These are phyloP conservation scores for Lasiodiplodia gonubiensis DNA, from an alignment of 2,329 filamentous ascomycete genomes.

Conservation along the genomic window DNA sequence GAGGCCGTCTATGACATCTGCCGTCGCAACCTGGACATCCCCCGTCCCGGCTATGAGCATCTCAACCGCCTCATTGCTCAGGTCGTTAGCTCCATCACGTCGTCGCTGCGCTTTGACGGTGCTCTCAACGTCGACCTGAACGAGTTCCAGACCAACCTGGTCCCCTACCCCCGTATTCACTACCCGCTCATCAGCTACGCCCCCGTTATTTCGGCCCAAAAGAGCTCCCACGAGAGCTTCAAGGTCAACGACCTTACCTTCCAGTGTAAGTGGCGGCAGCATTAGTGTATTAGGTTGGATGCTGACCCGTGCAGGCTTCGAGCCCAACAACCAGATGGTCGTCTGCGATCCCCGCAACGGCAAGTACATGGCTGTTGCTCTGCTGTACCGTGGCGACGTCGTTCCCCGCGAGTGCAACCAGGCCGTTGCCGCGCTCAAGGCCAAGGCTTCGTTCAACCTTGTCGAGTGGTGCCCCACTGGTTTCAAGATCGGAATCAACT, in stretches of 20 bases:
- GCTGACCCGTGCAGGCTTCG: constrained; percentile 98
- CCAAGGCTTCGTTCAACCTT: constrained; percentile 98
- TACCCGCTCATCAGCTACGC: constrained; percentile 98
- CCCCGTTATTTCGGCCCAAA: constrained; percentile 90
- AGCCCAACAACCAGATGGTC: constrained; percentile 99
- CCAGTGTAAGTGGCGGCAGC: constrained; percentile 63
- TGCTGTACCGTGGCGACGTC: constrained; percentile 98
- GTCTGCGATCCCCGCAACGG: constrained; percentile 98
- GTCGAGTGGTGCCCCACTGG: constrained; percentile 99
- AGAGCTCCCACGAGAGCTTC: constrained; percentile 96
- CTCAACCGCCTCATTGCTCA: constrained; percentile 98
- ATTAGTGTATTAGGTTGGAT: neutral
- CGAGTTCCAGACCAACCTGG: constrained; percentile 99
- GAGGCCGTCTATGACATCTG: constrained; percentile 99
- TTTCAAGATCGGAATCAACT: constrained; percentile 99
- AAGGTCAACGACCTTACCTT: constrained; percentile 79
- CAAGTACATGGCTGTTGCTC: constrained; percentile 99
- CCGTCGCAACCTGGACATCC: constrained; percentile 94
- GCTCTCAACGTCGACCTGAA: constrained; percentile 99
- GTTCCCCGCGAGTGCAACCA: constrained; percentile 94
- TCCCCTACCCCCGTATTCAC: constrained; percentile 98
- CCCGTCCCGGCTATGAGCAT: constrained; percentile 98
- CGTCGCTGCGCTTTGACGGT: constrained; percentile 96
- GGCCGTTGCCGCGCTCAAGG: constrained; percentile 95
- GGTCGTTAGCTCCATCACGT: constrained; percentile 98